These are phyloP conservation scores for Epichloe elymi DNA, from an alignment of 2,329 filamentous ascomycete species.

Conservation along the genomic window DNA sequence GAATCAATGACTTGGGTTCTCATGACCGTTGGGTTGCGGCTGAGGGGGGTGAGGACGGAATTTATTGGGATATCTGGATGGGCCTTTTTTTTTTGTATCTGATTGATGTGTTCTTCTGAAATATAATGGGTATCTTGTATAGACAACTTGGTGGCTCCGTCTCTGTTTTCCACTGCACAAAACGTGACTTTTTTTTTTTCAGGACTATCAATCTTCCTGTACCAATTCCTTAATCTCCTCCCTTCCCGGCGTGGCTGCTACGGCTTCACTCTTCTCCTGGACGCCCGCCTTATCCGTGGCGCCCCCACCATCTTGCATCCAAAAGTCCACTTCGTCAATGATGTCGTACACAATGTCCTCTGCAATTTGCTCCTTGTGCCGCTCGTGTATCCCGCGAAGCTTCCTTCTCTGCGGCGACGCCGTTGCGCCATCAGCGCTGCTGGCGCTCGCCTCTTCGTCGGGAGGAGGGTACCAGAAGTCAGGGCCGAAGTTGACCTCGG, in stretches of 20 bases:
- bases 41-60: too few species aligned
- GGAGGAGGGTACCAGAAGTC: slow-evolving; percentile 82
- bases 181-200: not conserved
- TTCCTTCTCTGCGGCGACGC: slow-evolving; percentile 13
- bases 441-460: slow-evolving; percentile 34
- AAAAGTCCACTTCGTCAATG: slow-evolving; percentile 88
- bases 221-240: slow-evolving; percentile 54
- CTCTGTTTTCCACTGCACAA: not conserved
- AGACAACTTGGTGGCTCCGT: too few species aligned
- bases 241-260: slow-evolving; percentile 29
- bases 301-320: slow-evolving; percentile 53
- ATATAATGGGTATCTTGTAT: slow-evolving; percentile 14
- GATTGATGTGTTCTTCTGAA: not conserved
- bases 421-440: slow-evolving; percentile 27
- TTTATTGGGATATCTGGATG: not conserved
- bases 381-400: slow-evolving; percentile 54
- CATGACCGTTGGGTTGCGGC: not conserved
- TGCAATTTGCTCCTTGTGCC: slow-evolving; percentile 85
- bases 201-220: slow-evolving; percentile 39
- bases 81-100: not conserved
- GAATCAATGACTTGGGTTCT: not conserved
- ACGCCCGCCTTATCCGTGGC: slow-evolving; percentile 32
- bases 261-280: slow-evolving; percentile 30
- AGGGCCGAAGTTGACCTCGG: slow-evolving; percentile 87
- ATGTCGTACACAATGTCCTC: slow-evolving; percentile 92